phyloP scores from a whole-genome alignment of 306 rosid genomes.

The Cucumis melo region DNA sequence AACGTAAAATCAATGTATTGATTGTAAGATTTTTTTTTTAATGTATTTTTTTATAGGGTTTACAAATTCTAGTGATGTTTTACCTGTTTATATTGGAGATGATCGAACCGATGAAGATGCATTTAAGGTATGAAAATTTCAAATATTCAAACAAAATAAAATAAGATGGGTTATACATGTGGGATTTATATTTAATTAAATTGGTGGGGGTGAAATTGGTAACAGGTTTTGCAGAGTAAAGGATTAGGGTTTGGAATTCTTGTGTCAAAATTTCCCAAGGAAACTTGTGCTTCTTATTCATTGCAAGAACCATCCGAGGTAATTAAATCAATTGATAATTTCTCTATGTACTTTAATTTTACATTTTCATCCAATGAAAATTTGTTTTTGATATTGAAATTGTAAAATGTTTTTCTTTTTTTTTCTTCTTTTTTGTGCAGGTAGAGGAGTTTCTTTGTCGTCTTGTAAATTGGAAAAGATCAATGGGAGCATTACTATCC shows the following conservation, averaged over 20 bases:
- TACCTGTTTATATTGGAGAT: slow-evolving; percentile 85
- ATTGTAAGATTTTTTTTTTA: too few species aligned
- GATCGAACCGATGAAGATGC: slow-evolving; percentile 95
- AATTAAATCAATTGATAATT: not conserved
- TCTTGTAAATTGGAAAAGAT: slow-evolving; percentile 55
- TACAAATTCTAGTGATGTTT: slow-evolving; percentile 48
- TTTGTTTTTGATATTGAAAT: too few species aligned
- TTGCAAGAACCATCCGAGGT: slow-evolving; percentile 88
- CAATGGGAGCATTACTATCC: not conserved
- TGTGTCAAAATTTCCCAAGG: slow-evolving; percentile 69
- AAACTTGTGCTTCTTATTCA: slow-evolving; percentile 74
- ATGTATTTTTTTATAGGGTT: slow-evolving; percentile 24
- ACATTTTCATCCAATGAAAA: not conserved
- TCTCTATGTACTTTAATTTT: not conserved
- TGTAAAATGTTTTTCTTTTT: not conserved
- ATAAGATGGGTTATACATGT: too few species aligned
- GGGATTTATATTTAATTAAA: not conserved
- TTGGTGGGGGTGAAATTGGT: not conserved
- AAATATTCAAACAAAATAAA: too few species aligned
- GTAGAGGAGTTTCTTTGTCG: slow-evolving; percentile 71
- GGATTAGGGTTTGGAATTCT: slow-evolving; percentile 84
- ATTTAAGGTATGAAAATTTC: slow-evolving; percentile 41
- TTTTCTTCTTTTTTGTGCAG: slow-evolving; percentile 13
- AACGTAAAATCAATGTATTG: too few species aligned
- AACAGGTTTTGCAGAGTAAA: slow-evolving; percentile 51